Evolutionary conservation across 805 yeast species (phyloP), one percentile per base, ranked within the genome.

Genomic region (Maudiozyma pseudohumilis): DNA sequence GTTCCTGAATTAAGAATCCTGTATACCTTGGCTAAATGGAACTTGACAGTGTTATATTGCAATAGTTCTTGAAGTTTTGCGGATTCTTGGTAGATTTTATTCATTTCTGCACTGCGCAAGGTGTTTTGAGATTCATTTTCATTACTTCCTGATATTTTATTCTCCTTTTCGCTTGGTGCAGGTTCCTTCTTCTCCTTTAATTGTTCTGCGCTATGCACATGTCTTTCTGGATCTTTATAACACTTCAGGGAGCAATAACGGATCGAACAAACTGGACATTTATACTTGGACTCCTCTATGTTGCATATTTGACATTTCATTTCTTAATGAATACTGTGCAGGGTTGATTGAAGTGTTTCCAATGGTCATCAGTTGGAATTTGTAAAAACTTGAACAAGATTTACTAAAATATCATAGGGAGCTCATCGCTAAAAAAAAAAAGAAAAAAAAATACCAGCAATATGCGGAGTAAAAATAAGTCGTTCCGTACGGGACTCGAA

Each of bases 401-500:
- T n/a, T n/a, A n/a, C n/a, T n/a, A n/a, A n/a, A n/a, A n/a, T n/a
- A n/a, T n/a, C n/a, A n/a, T n/a, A n/a, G n/a, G n/a, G n/a, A n/a
- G n/a, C n/a, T n/a, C n/a, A n/a, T n/a, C n/a, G n/a, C n/a, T n/a
- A n/a, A n/a, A n/a, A n/a, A 24, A 24, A 24, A 24, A 24, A 24
- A 24, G n/a, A 24, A 11, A 24, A n/a, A 24, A 2, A n/a, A 24
- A 24, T 24, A 24, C n/a, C 4, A 24, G 26, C n/a, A 24, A 24
- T 24, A 11, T 24, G 6, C 16, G 18, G 13, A 12, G 8, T 21
- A 30, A 36, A 40, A 44, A 41, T 40, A 40, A 24, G 15, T 33
- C 72, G 66, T 68, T 65, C 72, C 71, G 67, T 70, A 66, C 74
- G 75, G 75, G 76, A 70, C 75, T 70, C 75, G 76, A 70, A 70